Conservation (phyloP, 306 rosid species). For the Abrus precatorius region DNA sequence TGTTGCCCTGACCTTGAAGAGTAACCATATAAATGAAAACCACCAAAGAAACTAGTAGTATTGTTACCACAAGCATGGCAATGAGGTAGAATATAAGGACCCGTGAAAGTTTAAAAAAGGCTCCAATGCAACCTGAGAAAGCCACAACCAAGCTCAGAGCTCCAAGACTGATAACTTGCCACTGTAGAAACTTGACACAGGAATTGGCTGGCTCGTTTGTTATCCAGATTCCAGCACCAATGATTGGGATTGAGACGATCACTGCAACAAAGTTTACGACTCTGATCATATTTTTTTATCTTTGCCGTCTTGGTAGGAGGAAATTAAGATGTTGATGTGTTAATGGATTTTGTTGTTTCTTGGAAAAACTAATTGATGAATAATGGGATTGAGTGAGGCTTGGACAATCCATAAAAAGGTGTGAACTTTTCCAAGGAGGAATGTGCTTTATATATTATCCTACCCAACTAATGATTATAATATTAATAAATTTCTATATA, state of each 20-base stretch:
- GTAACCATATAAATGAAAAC: slow-evolving; percentile 88
- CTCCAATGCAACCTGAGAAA: slow-evolving; percentile 82
- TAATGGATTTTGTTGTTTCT: slow-evolving; percentile 25
- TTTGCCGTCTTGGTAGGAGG: slow-evolving; percentile 63
- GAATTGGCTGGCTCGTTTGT: slow-evolving; percentile 71
- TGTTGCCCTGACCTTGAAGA: slow-evolving; percentile 73
- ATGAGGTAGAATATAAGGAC: slow-evolving; percentile 74
- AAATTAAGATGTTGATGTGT: not conserved
- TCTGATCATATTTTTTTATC: slow-evolving; percentile 75
- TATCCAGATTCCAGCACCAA: slow-evolving; percentile 94
- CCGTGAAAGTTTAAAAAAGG: slow-evolving; percentile 75
- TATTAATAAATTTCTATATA: not conserved
- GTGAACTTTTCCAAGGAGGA: not conserved
- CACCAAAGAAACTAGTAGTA: slow-evolving; percentile 66
- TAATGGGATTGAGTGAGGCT: not conserved
- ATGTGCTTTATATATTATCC: not conserved
- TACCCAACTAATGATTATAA: slow-evolving; percentile 42
- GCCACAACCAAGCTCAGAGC: slow-evolving; percentile 68
- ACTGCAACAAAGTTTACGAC: slow-evolving; percentile 78
- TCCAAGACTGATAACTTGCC: slow-evolving; percentile 85
- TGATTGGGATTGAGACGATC: slow-evolving; percentile 83
- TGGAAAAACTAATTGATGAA: not conserved
- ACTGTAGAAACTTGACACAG: slow-evolving; percentile 79
- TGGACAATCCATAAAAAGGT: slow-evolving; percentile 7
- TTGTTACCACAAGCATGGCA: slow-evolving; percentile 75